Base-by-base conservation (phyloP, 1,139 yeast species). In the Taphrina populina region DNA sequence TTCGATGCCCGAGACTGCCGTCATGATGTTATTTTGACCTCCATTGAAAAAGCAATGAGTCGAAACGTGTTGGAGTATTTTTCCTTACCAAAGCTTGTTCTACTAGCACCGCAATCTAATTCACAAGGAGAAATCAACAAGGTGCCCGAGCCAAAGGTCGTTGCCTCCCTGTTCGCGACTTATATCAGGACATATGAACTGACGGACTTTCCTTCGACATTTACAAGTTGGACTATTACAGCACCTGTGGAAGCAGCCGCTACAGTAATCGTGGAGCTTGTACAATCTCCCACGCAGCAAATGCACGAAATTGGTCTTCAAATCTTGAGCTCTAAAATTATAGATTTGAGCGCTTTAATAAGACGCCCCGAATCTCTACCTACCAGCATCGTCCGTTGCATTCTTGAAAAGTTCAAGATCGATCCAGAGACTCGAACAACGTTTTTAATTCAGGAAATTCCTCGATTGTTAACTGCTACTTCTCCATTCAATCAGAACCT, bases 221-320 rank as follows among this genome's bases (percentile, higher is more conserved):
- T 29, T 11, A 19, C 32, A 15, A 43, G 13, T 1, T 43, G 47
- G 47, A 17, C 47, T 1, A 17, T 7, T 6, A 13, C 26, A 20
- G 47, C 11, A 30, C 10, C 36, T 15, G 29, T 43, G 19, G 27
- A 17, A 6, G 19, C 20, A 10, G 47, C 47, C n/a, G 15, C 47
- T 17, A n/a, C 20, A 13, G 47, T 43, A 11, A 7, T 43, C 13
- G 7, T 29, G 6, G 11, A 17, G 19, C 37, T 43, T 1, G 37
- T 43, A 7, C 8, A 8, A 15, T 43, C 47, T 4, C 7, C 6
- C 2, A 4, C 19, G 4, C 47, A 43, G 23, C 37, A 43, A 20
- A 7, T 5, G 2, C 27, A n/a, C 15, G 47, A 43, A 2, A 30
- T n/a, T 19, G 47, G 36, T 2, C 17, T 19, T 1, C 24, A 29